phyloP scores from a whole-genome alignment of 768 basidiomycete species.

The Tulasnella sp. region DNA sequence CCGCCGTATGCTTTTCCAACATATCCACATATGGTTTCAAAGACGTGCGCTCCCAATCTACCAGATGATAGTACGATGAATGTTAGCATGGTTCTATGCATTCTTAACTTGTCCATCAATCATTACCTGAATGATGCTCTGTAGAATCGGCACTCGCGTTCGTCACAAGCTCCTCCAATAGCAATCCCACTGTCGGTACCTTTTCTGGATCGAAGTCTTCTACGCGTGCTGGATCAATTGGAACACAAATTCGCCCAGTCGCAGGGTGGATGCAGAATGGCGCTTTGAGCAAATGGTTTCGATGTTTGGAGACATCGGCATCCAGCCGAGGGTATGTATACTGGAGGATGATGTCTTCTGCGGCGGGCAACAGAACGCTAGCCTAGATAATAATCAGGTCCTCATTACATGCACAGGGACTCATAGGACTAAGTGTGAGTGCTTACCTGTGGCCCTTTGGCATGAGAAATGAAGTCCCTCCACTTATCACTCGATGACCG shows the following conservation, averaged over 20 bases:
- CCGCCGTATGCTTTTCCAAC: constrained; percentile 58
- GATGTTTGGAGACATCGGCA: constrained; percentile 92
- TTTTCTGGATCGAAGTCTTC: constrained; percentile 72
- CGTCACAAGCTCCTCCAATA: constrained; percentile 68
- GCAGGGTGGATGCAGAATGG: constrained; percentile 97
- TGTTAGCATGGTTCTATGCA: neutral
- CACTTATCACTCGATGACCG: constrained; percentile 63
- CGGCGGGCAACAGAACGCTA: constrained; percentile 33
- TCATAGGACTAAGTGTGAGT: too few relatives aligned
- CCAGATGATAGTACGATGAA: neutral
- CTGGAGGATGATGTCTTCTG: constrained; percentile 84
- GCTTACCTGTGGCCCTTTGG: neutral
- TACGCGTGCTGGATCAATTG: constrained; percentile 65
- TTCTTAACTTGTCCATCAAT: neutral
- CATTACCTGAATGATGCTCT: constrained; percentile 43
- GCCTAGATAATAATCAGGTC: neutral
- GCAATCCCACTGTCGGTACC: constrained; percentile 79
- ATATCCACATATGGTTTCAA: constrained; percentile 84
- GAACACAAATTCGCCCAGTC: constrained; percentile 92
- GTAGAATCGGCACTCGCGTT: constrained; percentile 21
- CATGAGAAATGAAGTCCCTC: constrained; percentile 39
- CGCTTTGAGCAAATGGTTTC: constrained; percentile 95
- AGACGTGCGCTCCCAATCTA: constrained; percentile 81
- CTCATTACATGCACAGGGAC: too few relatives aligned
- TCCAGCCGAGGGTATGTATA: constrained; percentile 96